Base-by-base conservation (phyloP, 2,329 filamentous ascomycete species). In the Fusarium tupiense region DNA sequence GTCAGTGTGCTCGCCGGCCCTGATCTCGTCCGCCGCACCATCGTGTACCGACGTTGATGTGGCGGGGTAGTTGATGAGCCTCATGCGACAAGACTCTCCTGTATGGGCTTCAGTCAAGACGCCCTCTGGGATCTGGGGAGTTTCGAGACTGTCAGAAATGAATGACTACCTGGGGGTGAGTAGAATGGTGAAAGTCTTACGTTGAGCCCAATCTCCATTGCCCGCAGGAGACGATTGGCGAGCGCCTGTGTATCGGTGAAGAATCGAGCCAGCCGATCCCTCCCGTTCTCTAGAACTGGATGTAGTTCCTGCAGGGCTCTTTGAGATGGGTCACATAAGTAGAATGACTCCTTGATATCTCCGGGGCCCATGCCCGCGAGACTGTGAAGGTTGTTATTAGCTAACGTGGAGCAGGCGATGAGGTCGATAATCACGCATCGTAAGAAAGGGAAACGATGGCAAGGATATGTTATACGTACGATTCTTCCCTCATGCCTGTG, bases 111-210 rank as follows among this genome's bases (percentile, higher is more conserved):
- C 9, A 49, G 46, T 49, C 20, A 22, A n/a, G 9, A 17, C 20
- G 13, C 26, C 46, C 6, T 49, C 14, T n/a, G 6, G 14, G 14
- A 49, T 49, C 26, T 22, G 13, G 9, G 24, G 16, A 8, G 17
- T 2, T 19, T 11, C 0, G n/a, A 46, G 9, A 17, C 14, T 31
- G 6, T 49, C 1, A 49, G 26, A 49, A 5, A 16, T 0, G 12
- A 16, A 17, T 4, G 2, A 8, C 1, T 22, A 8, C 13, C 0
- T 17, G 9, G 20, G 16, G 13, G 5, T 29, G 20, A 29, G 12
- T 7, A 22, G 24, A 29, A 14, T 29, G 12, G 44, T 29, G 5
- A 29, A 11, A 17, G 4, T 17, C 13, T 31, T 31, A 49, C 20
- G 3, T 49, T 11, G 6, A 49, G 46, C 9, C 46, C 26, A n/a